Conservation (phyloP, 192 early-diverging fungal genomes). For the Coemansia sp. region DNA sequence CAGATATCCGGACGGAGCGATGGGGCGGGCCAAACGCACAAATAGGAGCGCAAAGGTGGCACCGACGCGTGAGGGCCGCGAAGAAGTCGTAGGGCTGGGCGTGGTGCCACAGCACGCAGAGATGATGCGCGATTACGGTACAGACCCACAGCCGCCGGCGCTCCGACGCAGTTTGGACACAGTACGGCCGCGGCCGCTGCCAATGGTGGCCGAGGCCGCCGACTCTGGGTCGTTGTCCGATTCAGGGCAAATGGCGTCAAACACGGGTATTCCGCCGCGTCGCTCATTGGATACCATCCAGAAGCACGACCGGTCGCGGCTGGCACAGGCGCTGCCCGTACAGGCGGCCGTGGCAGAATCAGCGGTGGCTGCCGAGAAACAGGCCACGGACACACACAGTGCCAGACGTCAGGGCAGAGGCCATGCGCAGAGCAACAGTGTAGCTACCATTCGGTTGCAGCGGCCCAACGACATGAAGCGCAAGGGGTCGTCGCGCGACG, state of each 20-base stretch:
- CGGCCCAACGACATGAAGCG: conserved; percentile 50
- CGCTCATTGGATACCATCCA: conserved; percentile 33
- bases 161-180: conserved; percentile 27
- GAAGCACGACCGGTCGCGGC: background rate
- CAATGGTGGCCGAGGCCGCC: conserved; percentile 23
- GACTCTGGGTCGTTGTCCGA: conserved; percentile 46
- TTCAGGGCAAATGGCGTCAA: conserved; percentile 11
- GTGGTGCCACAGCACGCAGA: conserved; percentile 43
- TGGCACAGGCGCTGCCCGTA: conserved; percentile 10
- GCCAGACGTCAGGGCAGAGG: conserved; percentile 12
- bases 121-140: conserved; percentile 9
- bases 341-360: background rate
- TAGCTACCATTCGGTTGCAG: conserved; percentile 55
- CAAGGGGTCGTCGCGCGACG: conserved; percentile 50
- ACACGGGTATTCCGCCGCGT: conserved; percentile 27
- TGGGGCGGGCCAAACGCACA: conserved; percentile 25
- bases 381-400: background rate
- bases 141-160: background rate
- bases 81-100: conserved; percentile 48
- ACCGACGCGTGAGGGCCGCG: conserved; percentile 36
- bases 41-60: conserved; percentile 47
- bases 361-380: background rate
- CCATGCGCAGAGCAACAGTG: conserved; percentile 42
- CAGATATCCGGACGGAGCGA: conserved; percentile 19
- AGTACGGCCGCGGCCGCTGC: conserved; percentile 19